Evolutionary conservation across 2,329 filamentous ascomycete species (phyloP).

Genomic region (Paecilomyces dactylethromorphus): DNA sequence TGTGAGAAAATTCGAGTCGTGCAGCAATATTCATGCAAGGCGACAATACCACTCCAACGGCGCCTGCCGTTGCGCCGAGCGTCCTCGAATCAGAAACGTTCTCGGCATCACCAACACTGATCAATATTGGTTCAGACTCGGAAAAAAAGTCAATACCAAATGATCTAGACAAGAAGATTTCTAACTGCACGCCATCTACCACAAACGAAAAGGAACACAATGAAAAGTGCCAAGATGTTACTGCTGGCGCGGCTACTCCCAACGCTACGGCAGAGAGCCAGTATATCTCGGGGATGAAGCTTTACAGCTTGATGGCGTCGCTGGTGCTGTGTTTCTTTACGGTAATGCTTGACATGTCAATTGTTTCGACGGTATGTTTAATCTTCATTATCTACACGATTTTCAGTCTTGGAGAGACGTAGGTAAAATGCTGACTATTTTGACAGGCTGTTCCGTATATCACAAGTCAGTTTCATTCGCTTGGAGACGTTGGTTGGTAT

Average conservation of each 20-base stretch:
- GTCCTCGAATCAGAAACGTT: no score
- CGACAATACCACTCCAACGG: no score
- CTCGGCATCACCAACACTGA: no score
- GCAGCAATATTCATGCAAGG: no score
- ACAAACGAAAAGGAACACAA: not conserved
- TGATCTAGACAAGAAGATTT: no score
- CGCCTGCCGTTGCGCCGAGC: no score
- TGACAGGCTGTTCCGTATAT: slow-evolving; percentile 40
- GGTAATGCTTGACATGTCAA: not conserved
- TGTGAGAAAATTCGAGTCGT: no score
- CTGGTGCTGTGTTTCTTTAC: not conserved
- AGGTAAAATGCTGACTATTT: not conserved
- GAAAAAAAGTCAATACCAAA: no score
- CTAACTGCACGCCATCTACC: no score
- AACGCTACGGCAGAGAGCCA: no score
- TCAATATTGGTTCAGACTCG: no score
- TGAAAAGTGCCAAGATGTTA: not conserved
- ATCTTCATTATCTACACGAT: not conserved
- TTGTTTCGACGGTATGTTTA: not conserved
- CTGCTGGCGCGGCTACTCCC: not conserved
- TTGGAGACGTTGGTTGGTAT: slow-evolving; percentile 20
- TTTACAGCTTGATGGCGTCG: not conserved
- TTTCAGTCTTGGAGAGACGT: not conserved
- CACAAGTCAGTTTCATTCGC: slow-evolving; percentile 26
- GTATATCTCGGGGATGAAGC: not conserved